Conservation (phyloP, 805 yeast species). For the Blastobotrys americana region DNA sequence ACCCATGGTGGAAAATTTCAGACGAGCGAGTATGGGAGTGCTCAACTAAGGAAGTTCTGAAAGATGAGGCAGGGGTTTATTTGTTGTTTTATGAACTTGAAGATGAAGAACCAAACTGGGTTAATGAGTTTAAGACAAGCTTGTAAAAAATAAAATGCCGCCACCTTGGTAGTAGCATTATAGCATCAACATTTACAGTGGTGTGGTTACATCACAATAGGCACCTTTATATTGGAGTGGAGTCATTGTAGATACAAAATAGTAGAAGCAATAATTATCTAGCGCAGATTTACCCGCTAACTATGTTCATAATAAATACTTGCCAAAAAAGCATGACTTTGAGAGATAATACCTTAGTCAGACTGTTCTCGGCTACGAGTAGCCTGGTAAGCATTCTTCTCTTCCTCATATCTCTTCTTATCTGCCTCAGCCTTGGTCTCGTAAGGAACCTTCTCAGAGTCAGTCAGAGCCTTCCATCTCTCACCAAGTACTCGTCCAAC, state of each 20-base stretch:
- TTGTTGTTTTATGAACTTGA: slow-evolving; percentile 70
- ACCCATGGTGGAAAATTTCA: slow-evolving; percentile 68
- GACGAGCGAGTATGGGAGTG: slow-evolving; percentile 67
- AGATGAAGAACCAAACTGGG: no score
- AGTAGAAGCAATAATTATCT: background rate
- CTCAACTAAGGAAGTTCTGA: slow-evolving; percentile 47
- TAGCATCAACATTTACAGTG: no score
- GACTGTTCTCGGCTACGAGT: slow-evolving; percentile 30
- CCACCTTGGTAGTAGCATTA: no score
- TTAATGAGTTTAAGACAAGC: no score
- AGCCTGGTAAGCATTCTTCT: slow-evolving; percentile 65
- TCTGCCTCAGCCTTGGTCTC: slow-evolving; percentile 91
- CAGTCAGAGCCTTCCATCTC: slow-evolving; percentile 85
- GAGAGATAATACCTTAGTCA: no score
- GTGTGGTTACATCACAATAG: slow-evolving; percentile 1
- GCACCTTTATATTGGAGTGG: no score
- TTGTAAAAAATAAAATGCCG: no score
- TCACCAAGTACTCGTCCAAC: slow-evolving; percentile 94
- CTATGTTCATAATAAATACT: slow-evolving; percentile 4
- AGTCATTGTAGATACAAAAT: no score
- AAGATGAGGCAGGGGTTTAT: slow-evolving; percentile 71
- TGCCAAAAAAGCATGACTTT: slow-evolving; percentile 2
- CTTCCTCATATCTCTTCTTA: slow-evolving; percentile 95
- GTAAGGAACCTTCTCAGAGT: slow-evolving; percentile 81
- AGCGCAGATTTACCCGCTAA: background rate